Evolutionary conservation across 2,329 filamentous ascomycete genomes (phyloP).

Genomic region (Aspergillus aculeatinus): DNA sequence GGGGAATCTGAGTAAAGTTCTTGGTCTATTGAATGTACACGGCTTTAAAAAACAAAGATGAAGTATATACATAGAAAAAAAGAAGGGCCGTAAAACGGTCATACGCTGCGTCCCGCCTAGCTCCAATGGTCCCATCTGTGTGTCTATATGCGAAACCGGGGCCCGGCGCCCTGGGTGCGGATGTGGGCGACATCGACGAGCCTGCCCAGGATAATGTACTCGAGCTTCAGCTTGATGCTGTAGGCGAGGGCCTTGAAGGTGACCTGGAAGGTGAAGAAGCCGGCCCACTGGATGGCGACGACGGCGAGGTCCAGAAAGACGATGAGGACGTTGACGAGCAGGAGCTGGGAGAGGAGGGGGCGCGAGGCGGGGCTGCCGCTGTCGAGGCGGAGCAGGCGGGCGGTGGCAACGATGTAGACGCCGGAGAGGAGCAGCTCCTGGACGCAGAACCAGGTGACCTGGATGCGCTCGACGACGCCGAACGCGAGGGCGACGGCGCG

Average conservation of each 20-base stretch:
- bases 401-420: conserved; percentile 54
- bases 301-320: conserved; percentile 47
- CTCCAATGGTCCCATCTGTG: background rate
- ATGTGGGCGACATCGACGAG: conserved; percentile 30
- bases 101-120: too few species aligned
- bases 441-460: conserved; percentile 55
- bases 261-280: conserved; percentile 45
- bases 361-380: conserved; percentile 38
- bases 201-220: conserved; percentile 47
- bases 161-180: conserved; percentile 6
- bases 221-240: conserved; percentile 50
- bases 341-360: conserved; percentile 44
- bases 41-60: too few species aligned
- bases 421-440: conserved; percentile 55
- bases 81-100: too few species aligned
- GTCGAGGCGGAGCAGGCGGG: conserved; percentile 49
- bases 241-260: conserved; percentile 47
- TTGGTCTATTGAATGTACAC: too few species aligned
- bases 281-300: conserved; percentile 43
- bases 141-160: conserved; percentile 10
- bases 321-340: conserved; percentile 49
- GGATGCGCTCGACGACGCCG: conserved; percentile 52
- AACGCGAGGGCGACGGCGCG: conserved; percentile 33
- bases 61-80: too few species aligned
- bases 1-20: too few species aligned